phyloP scores from a whole-genome alignment of 768 basidiomycete genomes.

The Megacollybia marginata region DNA sequence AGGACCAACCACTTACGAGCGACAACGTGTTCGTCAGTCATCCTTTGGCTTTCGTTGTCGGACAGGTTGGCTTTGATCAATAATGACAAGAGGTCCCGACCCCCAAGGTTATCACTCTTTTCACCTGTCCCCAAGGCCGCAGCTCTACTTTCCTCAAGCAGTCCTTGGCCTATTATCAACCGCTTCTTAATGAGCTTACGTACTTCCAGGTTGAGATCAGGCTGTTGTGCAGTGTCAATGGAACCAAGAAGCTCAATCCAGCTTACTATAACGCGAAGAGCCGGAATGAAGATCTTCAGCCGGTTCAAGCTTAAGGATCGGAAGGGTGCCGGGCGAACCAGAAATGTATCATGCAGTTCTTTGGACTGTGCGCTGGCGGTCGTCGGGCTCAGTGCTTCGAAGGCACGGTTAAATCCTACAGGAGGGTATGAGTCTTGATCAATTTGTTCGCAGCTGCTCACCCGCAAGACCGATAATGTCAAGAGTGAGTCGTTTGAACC shows the following conservation, averaged over 20 bases:
- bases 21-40: slow-evolving; percentile 43
- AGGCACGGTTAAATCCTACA: slow-evolving; percentile 30
- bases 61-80: slow-evolving; percentile 45
- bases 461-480: slow-evolving; percentile 37
- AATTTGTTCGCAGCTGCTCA: slow-evolving; percentile 4
- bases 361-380: slow-evolving; percentile 12
- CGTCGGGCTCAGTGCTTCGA: slow-evolving; percentile 19
- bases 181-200: slow-evolving; percentile 19
- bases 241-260: background rate
- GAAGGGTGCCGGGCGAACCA: slow-evolving; percentile 15
- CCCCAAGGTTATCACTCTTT: slow-evolving; percentile 13
- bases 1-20: slow-evolving; percentile 6
- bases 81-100: slow-evolving; percentile 41
- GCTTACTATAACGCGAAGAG: slow-evolving; percentile 22
- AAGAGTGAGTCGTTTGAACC: slow-evolving; percentile 27
- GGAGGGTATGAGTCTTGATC: background rate
- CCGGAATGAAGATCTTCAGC: slow-evolving; percentile 13
- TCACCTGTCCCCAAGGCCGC: slow-evolving; percentile 13
- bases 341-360: slow-evolving; percentile 25
- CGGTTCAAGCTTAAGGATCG: slow-evolving; percentile 1
- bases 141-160: slow-evolving; percentile 31
- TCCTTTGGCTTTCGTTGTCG: slow-evolving; percentile 23
- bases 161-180: slow-evolving; percentile 27
- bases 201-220: background rate
- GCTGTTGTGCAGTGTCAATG: background rate